Evolutionary conservation across 2,329 filamentous ascomycete genomes (phyloP), one percentile per base, ranked within the genome.

Genomic region (Penicillium sp.): DNA sequence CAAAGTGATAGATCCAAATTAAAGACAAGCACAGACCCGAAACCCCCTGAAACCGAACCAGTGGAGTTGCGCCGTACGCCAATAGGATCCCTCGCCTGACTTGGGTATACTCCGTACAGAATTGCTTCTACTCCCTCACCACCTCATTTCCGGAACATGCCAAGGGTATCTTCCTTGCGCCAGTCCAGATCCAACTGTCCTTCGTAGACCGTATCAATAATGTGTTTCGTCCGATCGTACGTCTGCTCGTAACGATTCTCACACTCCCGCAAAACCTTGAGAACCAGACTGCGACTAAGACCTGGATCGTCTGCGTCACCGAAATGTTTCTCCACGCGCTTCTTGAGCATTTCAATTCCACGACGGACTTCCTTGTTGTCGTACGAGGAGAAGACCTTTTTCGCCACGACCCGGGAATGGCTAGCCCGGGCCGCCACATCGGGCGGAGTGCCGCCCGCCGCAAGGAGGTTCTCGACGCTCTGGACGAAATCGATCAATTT

Each of bases 241-340:
- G 80, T 76, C 46, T 78, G 73, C 42, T 77, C 74, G 64, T 87
- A 88, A 39, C 77, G 77, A 34, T 71, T 71, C 69, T 86, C 83
- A 59, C 84, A 86, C 66, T 83, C 82, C 53, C 80, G 81, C 46
- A 83, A 74, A 27, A 88, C 84, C 68, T 85, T 83, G 42, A 73
- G 72, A 22, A 87, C 82, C 47, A 88, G 67, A 48, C 77, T 80
- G 7, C 81, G 74, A 64, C 84, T 88, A 50, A 88, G 77, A 21
- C 78, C 83, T 51, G 86, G 84, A 59, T 92, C 89, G 63, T 95
- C 91, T 5, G 87, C 89, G 62, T 96, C 91, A 41, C 91, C 91
- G 79, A 97, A 97, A 74, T 97, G 93, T 77, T 97, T 99, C 75
- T 97, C 93, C 1, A 97, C 90, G 46, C 93, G 84, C 77, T 96